Evolutionary conservation across 208 protist species (phyloP).

Genomic region (Wallacemonas rigidus): DNA sequence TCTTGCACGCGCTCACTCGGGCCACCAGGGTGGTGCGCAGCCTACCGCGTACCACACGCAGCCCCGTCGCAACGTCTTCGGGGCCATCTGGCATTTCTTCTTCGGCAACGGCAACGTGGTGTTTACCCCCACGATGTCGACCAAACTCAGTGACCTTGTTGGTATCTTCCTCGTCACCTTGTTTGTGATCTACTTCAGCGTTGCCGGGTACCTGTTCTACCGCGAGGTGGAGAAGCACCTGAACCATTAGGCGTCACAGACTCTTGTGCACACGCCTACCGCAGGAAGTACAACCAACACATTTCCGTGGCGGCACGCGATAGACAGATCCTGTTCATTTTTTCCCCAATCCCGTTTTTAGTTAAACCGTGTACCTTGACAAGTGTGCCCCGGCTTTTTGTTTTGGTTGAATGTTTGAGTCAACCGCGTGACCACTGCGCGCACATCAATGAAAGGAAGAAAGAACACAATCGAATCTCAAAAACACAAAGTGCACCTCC

Average conservation of each 20-base stretch:
- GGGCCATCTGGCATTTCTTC: conserved; percentile 11
- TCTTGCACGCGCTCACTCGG: conserved; percentile 44
- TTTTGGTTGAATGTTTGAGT: not conserved
- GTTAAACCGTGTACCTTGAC: conserved; percentile 1
- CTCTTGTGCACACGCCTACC: too few species aligned
- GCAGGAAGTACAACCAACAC: too few species aligned
- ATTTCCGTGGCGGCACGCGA: not conserved
- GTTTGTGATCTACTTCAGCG: conserved; percentile 45
- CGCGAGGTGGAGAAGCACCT: conserved; percentile 17
- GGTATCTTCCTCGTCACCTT: conserved; percentile 38
- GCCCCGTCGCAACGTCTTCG: conserved; percentile 4
- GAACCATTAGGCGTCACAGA: not conserved
- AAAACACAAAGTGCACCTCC: too few species aligned
- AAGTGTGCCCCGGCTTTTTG: not conserved
- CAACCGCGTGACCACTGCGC: not conserved
- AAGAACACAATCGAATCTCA: too few species aligned
- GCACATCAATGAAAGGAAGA: not conserved
- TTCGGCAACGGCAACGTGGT: conserved; percentile 6
- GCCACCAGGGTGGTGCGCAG: not conserved
- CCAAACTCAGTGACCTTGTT: conserved; percentile 30
- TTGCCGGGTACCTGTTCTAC: conserved; percentile 35
- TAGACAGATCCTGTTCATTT: conserved; percentile 24
- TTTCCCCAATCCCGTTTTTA: conserved; percentile 14
- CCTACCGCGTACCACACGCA: conserved; percentile 6
- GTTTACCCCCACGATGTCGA: conserved; percentile 12